These are phyloP conservation scores for Fusarium siculi DNA, from an alignment of 2,329 filamentous ascomycete species.

Conservation along the genomic window DNA sequence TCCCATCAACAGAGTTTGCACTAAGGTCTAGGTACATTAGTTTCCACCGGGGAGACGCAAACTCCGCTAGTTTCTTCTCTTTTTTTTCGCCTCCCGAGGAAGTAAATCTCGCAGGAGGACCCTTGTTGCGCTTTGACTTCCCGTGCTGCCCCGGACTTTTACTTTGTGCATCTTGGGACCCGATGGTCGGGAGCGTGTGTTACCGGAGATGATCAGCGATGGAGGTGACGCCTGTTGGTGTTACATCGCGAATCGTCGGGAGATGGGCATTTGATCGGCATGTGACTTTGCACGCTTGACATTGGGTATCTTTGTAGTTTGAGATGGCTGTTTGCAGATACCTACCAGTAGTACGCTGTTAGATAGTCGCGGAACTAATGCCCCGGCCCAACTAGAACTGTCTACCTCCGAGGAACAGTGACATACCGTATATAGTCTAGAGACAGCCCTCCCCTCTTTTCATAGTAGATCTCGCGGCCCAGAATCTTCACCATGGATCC, in stretches of 20 bases:
- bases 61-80: neutral
- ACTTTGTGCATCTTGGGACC: neutral
- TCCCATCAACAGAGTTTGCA: neutral
- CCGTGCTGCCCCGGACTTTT: neutral
- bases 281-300: neutral
- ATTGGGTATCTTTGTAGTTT: neutral
- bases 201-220: neutral
- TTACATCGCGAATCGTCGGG: neutral
- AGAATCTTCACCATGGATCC: neutral
- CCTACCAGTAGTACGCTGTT: no score
- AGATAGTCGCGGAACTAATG: neutral
- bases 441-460: neutral
- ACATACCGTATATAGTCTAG: neutral
- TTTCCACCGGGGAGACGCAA: neutral
- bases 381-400: neutral
- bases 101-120: neutral
- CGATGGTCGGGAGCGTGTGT: neutral
- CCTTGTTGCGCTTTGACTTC: conserved; percentile 5
- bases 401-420: neutral
- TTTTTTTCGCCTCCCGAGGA: neutral
- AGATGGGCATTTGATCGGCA: neutral
- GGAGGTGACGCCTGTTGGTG: neutral
- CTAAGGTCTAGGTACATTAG: neutral
- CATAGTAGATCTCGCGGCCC: neutral
- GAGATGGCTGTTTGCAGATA: neutral